A percentile compares a stretch with the other conserved stretches of the same genome.
Conservation (phyloP, 805 yeast species). For the Cyberlindnera maritima region DNA sequence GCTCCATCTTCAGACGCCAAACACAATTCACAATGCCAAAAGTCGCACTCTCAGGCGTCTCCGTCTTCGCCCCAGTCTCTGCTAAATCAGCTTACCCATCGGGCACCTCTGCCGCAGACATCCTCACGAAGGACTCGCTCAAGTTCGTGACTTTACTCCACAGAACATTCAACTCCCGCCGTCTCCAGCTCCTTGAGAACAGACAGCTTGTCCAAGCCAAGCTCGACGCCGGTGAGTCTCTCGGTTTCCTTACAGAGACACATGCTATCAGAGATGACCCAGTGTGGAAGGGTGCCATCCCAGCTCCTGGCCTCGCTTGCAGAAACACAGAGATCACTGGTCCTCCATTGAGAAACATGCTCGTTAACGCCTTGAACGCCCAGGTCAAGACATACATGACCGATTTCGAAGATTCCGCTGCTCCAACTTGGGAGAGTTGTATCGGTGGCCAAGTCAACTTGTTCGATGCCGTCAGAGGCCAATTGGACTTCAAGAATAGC, state of each 20-base stretch:
- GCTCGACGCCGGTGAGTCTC: slow-evolving; percentile 55
- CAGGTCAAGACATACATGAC: slow-evolving; percentile 82
- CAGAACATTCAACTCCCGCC: slow-evolving; percentile 61
- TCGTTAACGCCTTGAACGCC: slow-evolving; percentile 77
- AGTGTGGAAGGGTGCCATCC: slow-evolving; percentile 71
- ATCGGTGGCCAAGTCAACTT: slow-evolving; percentile 76
- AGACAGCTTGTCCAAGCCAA: slow-evolving; percentile 57
- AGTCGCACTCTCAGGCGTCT: slow-evolving; percentile 32
- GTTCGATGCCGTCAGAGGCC: slow-evolving; percentile 70
- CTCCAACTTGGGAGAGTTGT: slow-evolving; percentile 82
- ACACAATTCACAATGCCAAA: slow-evolving; percentile 17
- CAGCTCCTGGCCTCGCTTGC: slow-evolving; percentile 69
- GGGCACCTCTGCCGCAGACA: slow-evolving; percentile 37
- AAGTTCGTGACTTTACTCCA: slow-evolving; percentile 70
- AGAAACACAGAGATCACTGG: slow-evolving; percentile 84
- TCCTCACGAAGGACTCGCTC: slow-evolving; percentile 45
- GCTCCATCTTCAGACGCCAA: no score
- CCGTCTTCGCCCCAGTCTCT: slow-evolving; percentile 34
- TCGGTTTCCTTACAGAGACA: slow-evolving; percentile 67
- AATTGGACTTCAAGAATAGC: slow-evolving; percentile 46
- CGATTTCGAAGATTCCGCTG: slow-evolving; percentile 81
- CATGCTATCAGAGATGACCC: slow-evolving; percentile 64
- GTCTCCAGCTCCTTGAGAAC: slow-evolving; percentile 56
- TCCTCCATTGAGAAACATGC: slow-evolving; percentile 77
- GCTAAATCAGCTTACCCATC: slow-evolving; percentile 33